These are phyloP conservation scores for Ophiostoma angusticollis DNA, from an alignment of 2,329 filamentous ascomycete genomes.

Conservation along the genomic window DNA sequence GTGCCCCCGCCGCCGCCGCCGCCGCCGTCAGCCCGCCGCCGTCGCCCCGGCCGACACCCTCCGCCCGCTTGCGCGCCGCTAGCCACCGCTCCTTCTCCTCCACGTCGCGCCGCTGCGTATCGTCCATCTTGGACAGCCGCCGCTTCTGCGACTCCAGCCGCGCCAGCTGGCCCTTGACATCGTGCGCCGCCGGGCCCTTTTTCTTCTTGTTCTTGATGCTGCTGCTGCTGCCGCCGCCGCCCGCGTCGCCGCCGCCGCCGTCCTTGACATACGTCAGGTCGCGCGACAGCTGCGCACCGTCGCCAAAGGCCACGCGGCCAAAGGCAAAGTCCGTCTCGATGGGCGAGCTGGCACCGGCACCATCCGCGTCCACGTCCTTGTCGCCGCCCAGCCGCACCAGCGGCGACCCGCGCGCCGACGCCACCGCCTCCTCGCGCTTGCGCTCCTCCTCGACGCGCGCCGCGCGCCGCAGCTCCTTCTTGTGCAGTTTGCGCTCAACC, in stretches of 20 bases:
- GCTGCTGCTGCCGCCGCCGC: conserved; percentile 12
- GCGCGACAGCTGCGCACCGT: conserved; percentile 68
- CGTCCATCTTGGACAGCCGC: conserved; percentile 61
- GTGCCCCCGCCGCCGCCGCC: conserved; percentile 11
- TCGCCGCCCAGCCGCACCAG: conserved; percentile 28
- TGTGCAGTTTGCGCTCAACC: conserved; percentile 72
- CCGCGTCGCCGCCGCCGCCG: conserved; percentile 15
- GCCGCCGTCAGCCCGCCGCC: conserved; percentile 10
- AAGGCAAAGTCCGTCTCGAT: conserved; percentile 64
- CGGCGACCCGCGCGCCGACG: conserved; percentile 47
- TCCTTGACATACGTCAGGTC: conserved; percentile 48
- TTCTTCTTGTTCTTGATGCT: conserved; percentile 36
- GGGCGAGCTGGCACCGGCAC: conserved; percentile 12
- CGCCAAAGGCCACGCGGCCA: conserved; percentile 78
- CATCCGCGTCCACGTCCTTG: conserved; percentile 35
- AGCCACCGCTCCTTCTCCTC: conserved; percentile 92
- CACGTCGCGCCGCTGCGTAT: conserved; percentile 71
- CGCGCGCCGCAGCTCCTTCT: conserved; percentile 68
- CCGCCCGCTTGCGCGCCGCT: conserved; percentile 74
- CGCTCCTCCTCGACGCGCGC: conserved; percentile 69
- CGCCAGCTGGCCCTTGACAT: conserved; percentile 74
- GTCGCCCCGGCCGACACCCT: conserved; percentile 83
- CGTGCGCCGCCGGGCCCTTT: conserved; percentile 57
- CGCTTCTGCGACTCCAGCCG: conserved; percentile 78
- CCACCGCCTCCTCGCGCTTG: conserved; percentile 48